These are phyloP conservation scores for Chenopodium album DNA, from an alignment of 148 eudicot genomes.

Conservation along the genomic window DNA sequence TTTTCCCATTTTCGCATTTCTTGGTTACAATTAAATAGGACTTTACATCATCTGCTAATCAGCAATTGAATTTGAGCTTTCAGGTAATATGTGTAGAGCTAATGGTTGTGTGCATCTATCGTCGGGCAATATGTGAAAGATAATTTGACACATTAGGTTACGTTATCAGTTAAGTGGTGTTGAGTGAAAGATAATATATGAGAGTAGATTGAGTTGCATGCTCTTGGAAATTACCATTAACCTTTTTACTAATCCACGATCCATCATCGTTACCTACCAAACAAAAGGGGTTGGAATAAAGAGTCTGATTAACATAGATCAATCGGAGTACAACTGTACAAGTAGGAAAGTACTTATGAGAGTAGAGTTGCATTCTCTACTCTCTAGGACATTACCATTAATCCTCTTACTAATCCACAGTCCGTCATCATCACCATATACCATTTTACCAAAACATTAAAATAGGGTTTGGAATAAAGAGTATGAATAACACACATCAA, in stretches of 20 bases:
- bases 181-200: too few relatives aligned
- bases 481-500: neutral
- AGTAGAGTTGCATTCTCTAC: neutral
- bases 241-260: neutral
- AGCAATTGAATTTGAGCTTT: neutral
- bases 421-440: neutral
- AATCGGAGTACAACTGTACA: neutral
- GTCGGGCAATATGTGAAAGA: too few relatives aligned
- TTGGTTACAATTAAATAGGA: neutral
- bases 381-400: neutral
- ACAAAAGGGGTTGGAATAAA: neutral
- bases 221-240: neutral
- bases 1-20: neutral
- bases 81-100: neutral
- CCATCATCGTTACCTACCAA: neutral
- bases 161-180: too few relatives aligned
- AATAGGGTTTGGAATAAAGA: neutral
- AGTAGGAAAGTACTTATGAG: neutral
- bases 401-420: neutral
- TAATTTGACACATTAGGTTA: too few relatives aligned
- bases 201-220: neutral
- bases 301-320: neutral
- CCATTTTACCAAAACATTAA: neutral
- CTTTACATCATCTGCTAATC: neutral
- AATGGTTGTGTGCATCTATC: neutral